Base-by-base conservation (phyloP, 257 asterid species). In the Cruciata laevipes region DNA sequence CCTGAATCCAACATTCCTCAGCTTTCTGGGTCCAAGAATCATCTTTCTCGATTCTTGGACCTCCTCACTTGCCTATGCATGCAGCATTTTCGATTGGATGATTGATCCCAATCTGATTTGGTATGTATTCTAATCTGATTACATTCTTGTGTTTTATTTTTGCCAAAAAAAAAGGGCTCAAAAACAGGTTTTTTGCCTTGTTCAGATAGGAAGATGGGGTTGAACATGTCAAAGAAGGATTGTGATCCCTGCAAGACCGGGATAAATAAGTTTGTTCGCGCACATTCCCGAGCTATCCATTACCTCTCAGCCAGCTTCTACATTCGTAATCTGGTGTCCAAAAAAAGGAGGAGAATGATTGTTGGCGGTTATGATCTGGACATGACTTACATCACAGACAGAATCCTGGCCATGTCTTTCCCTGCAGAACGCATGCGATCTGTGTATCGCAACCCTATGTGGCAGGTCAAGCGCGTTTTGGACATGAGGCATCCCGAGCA, bases 341-440 rank as follows among this genome's bases (percentile, higher is more conserved):
- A 84, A 71, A 75, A 87, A 65, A 76, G 97, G 60, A 76, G 95
- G 74, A 83, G 95, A 24, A 80, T 90, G 91, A 84, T 81, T 13
- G 91, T 87, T 14, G 96, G 88, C 0, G 96, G 96, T 0, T 89
- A 87, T 72, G 95, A 90, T 75, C 94, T 90, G 30, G 97, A 90
- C 33, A 90, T 90, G 97, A 85, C 94, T 17, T 90, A 90, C 66
- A 86, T 90, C 61, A 85, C 88, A 0, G 91, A 87, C 64, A 79
- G 87, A 4, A 56, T 87, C 17, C 75, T 90, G 37, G 97, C 91
- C 0, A 87, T 90, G 95, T 87, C 97, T 3, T 90, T 87, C 69
- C 97, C 97, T 42, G 88, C 95, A 0, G 91, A 90, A 71, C 85
- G 79, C 61, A 80, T 90, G 86, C 84, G 89, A 2, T 91, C 95